Evolutionary conservation across 345 rosid species (phyloP).

Genomic region (Psidium friedrichsthalianum): DNA sequence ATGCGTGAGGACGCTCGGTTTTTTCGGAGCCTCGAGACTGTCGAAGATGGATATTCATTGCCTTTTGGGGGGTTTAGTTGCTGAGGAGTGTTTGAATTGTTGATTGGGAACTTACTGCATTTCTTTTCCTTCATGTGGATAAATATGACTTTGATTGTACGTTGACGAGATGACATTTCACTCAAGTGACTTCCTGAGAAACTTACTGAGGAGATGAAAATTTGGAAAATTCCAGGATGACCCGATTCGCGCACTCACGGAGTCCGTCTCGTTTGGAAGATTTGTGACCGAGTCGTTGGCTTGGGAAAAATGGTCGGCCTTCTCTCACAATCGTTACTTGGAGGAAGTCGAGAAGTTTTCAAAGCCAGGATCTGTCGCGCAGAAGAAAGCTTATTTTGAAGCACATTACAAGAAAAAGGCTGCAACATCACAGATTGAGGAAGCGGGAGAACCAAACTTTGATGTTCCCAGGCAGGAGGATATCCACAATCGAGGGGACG

Average conservation of each 20-base stretch:
- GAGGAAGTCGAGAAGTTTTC: slow-evolving; percentile 83
- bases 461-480: not conserved
- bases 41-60: not conserved
- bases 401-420: slow-evolving; percentile 77
- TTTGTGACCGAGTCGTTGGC: slow-evolving; percentile 67
- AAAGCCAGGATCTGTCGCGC: slow-evolving; percentile 85
- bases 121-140: not conserved
- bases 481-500: not conserved
- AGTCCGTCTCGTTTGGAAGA: slow-evolving; percentile 81
- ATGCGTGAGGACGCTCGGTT: not conserved
- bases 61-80: not conserved
- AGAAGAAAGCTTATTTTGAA: slow-evolving; percentile 86
- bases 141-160: not conserved
- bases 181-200: not conserved
- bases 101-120: not conserved
- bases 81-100: not conserved
- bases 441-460: not conserved
- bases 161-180: not conserved
- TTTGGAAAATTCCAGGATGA: slow-evolving; percentile 35
- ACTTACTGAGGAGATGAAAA: not conserved
- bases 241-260: slow-evolving; percentile 47
- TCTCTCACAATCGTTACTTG: slow-evolving; percentile 77
- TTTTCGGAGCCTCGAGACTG: not conserved
- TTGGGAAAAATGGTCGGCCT: slow-evolving; percentile 93
- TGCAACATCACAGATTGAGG: slow-evolving; percentile 21